phyloP scores from a whole-genome alignment of 2,329 filamentous ascomycete genomes.

The Colletotrichum sp. region DNA sequence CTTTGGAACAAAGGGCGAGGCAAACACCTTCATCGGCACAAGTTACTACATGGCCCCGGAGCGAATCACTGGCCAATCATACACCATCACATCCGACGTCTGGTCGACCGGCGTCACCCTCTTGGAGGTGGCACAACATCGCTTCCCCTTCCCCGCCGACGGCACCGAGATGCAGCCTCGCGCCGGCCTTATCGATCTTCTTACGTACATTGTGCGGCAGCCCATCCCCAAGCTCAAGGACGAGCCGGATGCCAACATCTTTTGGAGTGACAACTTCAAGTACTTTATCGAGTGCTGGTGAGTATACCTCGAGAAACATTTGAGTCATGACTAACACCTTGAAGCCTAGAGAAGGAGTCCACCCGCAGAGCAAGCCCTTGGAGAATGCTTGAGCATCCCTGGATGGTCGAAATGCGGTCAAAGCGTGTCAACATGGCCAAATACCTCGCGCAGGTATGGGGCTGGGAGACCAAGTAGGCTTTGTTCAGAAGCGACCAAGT shows the following conservation, averaged over 20 bases:
- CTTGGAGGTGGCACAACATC: conserved; percentile 98
- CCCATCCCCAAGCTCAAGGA: conserved; percentile 95
- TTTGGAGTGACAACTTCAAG: conserved; percentile 97
- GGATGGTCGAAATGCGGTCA: conserved; percentile 95
- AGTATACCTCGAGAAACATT: conserved; percentile 41
- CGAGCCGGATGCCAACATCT: conserved; percentile 85
- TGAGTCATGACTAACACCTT: neutral
- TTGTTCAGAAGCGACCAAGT: neutral
- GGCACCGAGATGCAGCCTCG: conserved; percentile 94
- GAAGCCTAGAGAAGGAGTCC: conserved; percentile 91
- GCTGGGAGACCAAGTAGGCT: conserved; percentile 74
- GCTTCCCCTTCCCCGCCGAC: conserved; percentile 97
- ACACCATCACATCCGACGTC: conserved; percentile 98
- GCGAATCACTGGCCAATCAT: conserved; percentile 95
- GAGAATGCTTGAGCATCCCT: conserved; percentile 99
- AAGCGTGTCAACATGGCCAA: conserved; percentile 98
- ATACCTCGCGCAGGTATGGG: conserved; percentile 95
- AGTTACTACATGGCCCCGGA: conserved; percentile 99
- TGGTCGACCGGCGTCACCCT: conserved; percentile 97
- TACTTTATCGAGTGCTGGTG: conserved; percentile 99
- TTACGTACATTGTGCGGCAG: conserved; percentile 97
- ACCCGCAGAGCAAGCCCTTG: conserved; percentile 88
- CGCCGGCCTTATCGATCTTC: conserved; percentile 89
- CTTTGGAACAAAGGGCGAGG: conserved; percentile 97
- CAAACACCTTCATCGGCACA: conserved; percentile 98